Evolutionary conservation across 495 filamentous ascomycete species (phyloP).

Genomic region (Rostrohypoxylon terebratum): DNA sequence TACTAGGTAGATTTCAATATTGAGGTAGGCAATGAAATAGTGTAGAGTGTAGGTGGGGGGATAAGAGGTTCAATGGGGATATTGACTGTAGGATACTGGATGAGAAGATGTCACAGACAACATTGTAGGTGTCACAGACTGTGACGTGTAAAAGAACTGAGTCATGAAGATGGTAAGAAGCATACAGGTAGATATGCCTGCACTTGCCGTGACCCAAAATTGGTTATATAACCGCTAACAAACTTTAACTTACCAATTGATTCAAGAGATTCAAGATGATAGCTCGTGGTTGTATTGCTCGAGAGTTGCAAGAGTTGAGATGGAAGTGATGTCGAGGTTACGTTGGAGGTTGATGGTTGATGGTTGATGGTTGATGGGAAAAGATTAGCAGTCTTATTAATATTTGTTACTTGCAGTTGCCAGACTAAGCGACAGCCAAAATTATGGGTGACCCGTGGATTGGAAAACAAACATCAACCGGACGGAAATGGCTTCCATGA

Average conservation of each 20-base stretch:
- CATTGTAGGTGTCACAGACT: too few species aligned
- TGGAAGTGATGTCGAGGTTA: conserved; percentile 2
- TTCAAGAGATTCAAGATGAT: not conserved
- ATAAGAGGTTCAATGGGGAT: not conserved
- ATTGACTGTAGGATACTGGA: not conserved
- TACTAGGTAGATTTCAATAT: not conserved
- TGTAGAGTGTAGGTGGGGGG: not conserved
- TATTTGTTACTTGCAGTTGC: not conserved
- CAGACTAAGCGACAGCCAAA: conserved; percentile 18
- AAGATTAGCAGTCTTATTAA: not conserved
- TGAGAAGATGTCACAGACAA: too few species aligned
- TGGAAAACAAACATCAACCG: conserved; percentile 16
- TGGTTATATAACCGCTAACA: not conserved
- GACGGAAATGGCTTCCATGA: conserved; percentile 10
- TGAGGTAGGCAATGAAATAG: not conserved
- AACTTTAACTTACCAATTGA: conserved; percentile 8
- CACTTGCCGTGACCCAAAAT: too few species aligned
- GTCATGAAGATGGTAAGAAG: too few species aligned
- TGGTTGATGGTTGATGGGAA: conserved; percentile 5
- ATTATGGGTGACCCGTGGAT: not conserved
- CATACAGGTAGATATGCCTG: too few species aligned
- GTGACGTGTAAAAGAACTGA: not conserved
- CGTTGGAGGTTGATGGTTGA: not conserved
- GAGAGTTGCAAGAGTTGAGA: not conserved
- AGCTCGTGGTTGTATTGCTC: not conserved